These are phyloP conservation scores for Mucor indicus DNA, from an alignment of 371 early-diverging fungal species.

Conservation along the genomic window DNA sequence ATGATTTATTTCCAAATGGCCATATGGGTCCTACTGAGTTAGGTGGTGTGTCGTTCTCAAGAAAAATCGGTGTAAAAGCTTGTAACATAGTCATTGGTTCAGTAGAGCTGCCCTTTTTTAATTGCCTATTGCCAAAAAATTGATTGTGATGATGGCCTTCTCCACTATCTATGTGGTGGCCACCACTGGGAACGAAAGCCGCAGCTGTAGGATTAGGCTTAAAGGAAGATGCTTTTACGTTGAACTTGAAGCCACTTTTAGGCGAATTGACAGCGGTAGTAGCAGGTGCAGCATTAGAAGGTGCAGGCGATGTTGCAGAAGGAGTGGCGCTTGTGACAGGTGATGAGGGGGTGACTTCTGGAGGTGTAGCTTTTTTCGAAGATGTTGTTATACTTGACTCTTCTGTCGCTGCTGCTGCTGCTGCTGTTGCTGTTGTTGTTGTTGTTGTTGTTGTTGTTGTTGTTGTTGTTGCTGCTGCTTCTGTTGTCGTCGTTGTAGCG, in stretches of 20 bases:
- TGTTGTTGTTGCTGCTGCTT: neutral
- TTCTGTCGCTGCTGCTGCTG: neutral
- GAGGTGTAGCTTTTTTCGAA: neutral
- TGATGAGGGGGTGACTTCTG: neutral
- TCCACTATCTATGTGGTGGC: neutral
- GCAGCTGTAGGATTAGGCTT: conserved; percentile 82
- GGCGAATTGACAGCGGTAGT: conserved; percentile 20
- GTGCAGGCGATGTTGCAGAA: conserved; percentile 9
- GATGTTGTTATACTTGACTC: too few species aligned
- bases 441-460: neutral
- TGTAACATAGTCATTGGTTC: conserved; percentile 27
- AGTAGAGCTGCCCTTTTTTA: conserved; percentile 16
- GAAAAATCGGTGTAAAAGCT: conserved; percentile 32
- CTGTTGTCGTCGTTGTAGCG: neutral
- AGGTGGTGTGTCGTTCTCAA: conserved; percentile 23
- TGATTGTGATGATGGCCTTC: conserved; percentile 19
- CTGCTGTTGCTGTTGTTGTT: neutral
- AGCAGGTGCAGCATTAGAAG: conserved; percentile 19
- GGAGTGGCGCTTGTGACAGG: neutral
- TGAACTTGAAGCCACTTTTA: conserved; percentile 69
- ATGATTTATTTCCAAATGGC: conserved; percentile 49
- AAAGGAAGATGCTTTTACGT: conserved; percentile 84
- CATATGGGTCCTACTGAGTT: conserved; percentile 49
- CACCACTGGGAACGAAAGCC: conserved; percentile 65
- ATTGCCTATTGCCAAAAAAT: conserved; percentile 29